These are phyloP conservation scores for Arctostaphylos glauca DNA, from an alignment of 148 eudicot genomes.

Conservation along the genomic window DNA sequence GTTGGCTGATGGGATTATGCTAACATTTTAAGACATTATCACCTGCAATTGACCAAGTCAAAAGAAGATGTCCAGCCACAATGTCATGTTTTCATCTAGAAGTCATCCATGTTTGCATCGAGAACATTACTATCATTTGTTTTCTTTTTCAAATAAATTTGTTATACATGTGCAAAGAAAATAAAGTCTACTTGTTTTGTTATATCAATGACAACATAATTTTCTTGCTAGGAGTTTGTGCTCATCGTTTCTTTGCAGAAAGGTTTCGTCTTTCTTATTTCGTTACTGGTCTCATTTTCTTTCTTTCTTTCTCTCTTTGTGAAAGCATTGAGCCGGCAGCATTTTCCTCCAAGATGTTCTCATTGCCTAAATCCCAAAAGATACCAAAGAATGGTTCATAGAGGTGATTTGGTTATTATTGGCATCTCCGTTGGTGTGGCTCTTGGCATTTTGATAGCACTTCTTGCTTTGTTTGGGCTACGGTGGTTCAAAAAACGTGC, in stretches of 20 bases:
- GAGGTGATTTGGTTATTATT: conserved; percentile 54
- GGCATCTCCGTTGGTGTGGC: conserved; percentile 68
- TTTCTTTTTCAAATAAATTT: not conserved
- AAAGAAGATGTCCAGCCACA: not conserved
- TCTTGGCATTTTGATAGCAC: conserved; percentile 61
- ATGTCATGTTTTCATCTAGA: not conserved
- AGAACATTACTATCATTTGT: not conserved
- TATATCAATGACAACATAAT: not conserved
- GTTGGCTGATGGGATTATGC: not conserved
- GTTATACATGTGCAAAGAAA: not conserved
- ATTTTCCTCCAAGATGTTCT: conserved; percentile 53
- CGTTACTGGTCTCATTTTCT: not conserved
- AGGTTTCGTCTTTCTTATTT: not conserved
- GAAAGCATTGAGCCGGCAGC: conserved; percentile 19
- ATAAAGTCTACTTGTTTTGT: not conserved
- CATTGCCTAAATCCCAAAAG: conserved; percentile 32
- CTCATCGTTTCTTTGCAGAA: not conserved
- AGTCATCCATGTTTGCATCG: not conserved
- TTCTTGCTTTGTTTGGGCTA: conserved; percentile 44
- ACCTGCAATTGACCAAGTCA: not conserved
- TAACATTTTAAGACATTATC: not conserved
- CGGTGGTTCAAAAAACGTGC: conserved; percentile 70
- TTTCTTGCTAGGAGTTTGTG: conserved; percentile 1
- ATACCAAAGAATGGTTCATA: conserved; percentile 50
- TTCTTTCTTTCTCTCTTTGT: not conserved